Percentiles rank a stretch among this genome's conserved stretches.
Conservation (phyloP, 2,329 filamentous ascomycete genomes). For the Trichophyton equinum region DNA sequence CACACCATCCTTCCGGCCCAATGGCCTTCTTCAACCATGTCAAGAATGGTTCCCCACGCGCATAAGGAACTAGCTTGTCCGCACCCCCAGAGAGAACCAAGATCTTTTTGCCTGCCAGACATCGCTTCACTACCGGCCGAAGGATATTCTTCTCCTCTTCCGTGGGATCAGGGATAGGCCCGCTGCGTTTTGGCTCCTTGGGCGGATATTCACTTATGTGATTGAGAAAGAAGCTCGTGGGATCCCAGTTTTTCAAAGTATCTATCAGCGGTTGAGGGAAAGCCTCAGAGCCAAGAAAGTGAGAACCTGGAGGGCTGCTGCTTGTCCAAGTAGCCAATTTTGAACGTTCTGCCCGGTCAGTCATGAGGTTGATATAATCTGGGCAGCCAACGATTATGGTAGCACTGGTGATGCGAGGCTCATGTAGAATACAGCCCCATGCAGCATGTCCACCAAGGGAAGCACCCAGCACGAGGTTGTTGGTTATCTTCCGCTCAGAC, state of each 20-base stretch:
- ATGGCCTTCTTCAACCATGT: slow-evolving; percentile 41
- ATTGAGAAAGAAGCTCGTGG: slow-evolving; percentile 59
- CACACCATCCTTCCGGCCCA: slow-evolving; percentile 34
- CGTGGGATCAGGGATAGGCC: slow-evolving; percentile 25
- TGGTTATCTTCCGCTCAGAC: slow-evolving; percentile 36
- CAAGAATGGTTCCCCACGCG: slow-evolving; percentile 44
- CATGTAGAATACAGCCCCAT: slow-evolving; percentile 71
- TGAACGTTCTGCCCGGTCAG: slow-evolving; percentile 60
- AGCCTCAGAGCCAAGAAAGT: slow-evolving; percentile 63
- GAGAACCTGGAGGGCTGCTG: slow-evolving; percentile 42
- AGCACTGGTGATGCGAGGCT: slow-evolving; percentile 64
- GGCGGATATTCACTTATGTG: slow-evolving; percentile 22
- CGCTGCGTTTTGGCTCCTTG: slow-evolving; percentile 20
- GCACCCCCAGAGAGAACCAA: slow-evolving; percentile 41
- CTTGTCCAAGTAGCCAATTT: slow-evolving; percentile 50
- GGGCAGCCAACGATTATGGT: slow-evolving; percentile 79
- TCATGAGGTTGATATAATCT: slow-evolving; percentile 72
- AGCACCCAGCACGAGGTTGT: slow-evolving; percentile 67
- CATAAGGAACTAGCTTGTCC: slow-evolving; percentile 51
- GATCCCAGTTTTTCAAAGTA: slow-evolving; percentile 55
- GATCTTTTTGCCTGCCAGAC: slow-evolving; percentile 41
- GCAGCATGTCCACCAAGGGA: slow-evolving; percentile 77
- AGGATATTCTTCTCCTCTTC: slow-evolving; percentile 34
- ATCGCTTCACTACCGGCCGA: slow-evolving; percentile 30
- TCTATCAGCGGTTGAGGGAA: slow-evolving; percentile 60